Conservation (phyloP, 371 early-diverging fungal species). For the Lichtheimia corymbifera region DNA sequence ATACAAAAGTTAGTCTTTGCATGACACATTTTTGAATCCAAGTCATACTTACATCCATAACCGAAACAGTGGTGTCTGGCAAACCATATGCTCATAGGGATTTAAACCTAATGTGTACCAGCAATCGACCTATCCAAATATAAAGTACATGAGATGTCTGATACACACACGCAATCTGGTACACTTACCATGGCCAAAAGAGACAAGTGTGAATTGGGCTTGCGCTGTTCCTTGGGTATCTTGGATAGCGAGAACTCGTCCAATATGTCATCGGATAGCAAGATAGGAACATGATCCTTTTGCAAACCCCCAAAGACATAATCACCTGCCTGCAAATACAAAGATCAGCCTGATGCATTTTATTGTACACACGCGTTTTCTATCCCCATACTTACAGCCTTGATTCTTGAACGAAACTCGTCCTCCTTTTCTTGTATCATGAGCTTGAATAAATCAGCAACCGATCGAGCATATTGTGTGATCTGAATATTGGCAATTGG, state of each 20-base stretch:
- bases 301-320: constrained; percentile 84
- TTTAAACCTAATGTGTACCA: constrained; percentile 84
- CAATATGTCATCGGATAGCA: constrained; percentile 79
- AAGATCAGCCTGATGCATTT: neutral
- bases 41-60: constrained; percentile 73
- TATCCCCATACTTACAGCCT: constrained; percentile 33
- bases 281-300: constrained; percentile 61
- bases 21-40: neutral
- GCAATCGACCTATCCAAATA: constrained; percentile 67
- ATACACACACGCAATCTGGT: too few relatives aligned
- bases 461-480: constrained; percentile 85
- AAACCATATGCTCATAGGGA: constrained; percentile 93
- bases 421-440: constrained; percentile 89
- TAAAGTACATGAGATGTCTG: neutral
- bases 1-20: neutral
- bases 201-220: constrained; percentile 92
- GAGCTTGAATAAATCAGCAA: constrained; percentile 86
- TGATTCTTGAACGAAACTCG: constrained; percentile 77
- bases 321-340: constrained; percentile 61
- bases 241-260: constrained; percentile 89
- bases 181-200: constrained; percentile 80
- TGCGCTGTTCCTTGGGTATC: constrained; percentile 74
- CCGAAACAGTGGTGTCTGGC: constrained; percentile 94
- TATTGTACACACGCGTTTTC: neutral
- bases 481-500: constrained; percentile 87